Conservation (phyloP, 2,329 filamentous ascomycete species). For the Fusarium sp. region DNA sequence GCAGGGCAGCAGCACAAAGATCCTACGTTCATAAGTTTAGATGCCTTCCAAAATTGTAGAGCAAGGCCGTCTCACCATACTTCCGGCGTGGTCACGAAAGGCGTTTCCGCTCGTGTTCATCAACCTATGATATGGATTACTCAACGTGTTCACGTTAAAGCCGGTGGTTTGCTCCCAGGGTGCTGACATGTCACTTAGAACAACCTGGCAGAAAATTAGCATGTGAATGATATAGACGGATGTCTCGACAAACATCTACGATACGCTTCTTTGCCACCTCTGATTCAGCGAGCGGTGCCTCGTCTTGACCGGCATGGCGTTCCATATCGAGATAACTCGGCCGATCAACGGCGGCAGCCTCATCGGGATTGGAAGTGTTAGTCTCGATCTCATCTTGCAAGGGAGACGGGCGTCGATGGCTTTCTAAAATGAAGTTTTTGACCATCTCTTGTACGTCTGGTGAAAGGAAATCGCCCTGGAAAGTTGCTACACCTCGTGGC, state of each 20-base stretch:
- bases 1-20: conserved; percentile 85
- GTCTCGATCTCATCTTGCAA: conserved; percentile 9
- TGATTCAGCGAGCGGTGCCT: background rate
- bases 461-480: conserved; percentile 93
- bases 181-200: conserved; percentile 99
- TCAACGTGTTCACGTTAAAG: conserved; percentile 88
- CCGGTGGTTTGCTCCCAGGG: conserved; percentile 88
- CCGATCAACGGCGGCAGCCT: conserved; percentile 51
- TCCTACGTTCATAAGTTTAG: conserved; percentile 68
- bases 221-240: background rate
- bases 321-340: conserved; percentile 77
- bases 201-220: conserved; percentile 65
- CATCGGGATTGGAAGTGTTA: conserved; percentile 39
- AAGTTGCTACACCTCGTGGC: conserved; percentile 89
- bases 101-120: conserved; percentile 96
- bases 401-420: conserved; percentile 51
- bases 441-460: conserved; percentile 80
- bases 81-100: conserved; percentile 90
- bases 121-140: conserved; percentile 97
- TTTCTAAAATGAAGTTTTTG: conserved; percentile 77
- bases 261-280: conserved; percentile 55
- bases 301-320: conserved; percentile 52
- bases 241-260: conserved; percentile 72
- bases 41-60: background rate
- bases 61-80: conserved; percentile 77